A percentile compares a stretch with the other conserved stretches of the same genome.
phyloP scores from a whole-genome alignment of 345 rosid genomes.

The Odontarrhena argentea region DNA sequence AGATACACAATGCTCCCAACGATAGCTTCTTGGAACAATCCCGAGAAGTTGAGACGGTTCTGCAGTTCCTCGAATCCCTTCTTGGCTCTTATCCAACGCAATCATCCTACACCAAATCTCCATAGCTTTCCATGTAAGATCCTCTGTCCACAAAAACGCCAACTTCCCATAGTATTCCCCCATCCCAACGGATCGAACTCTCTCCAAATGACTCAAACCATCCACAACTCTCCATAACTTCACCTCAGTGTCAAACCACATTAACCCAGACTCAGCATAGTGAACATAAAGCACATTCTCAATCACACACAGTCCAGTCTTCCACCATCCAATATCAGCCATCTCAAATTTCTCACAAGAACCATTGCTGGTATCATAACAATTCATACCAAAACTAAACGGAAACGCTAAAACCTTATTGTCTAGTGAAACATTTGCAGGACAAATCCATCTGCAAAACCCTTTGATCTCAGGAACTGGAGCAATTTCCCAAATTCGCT shows the following conservation, averaged over 20 bases:
- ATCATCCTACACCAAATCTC: slow-evolving; percentile 24
- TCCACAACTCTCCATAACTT: background rate
- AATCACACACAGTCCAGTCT: background rate
- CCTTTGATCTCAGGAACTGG: too few relatives aligned
- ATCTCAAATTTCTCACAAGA: slow-evolving; percentile 1
- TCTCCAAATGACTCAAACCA: background rate
- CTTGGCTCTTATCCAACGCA: background rate
- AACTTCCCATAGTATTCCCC: slow-evolving; percentile 11
- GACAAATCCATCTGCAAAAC: too few relatives aligned
- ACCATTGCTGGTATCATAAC: slow-evolving; percentile 30
- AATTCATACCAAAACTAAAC: rapidly evolving
- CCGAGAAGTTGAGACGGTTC: background rate
- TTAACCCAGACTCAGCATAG: slow-evolving; percentile 12
- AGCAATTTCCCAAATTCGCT: background rate
- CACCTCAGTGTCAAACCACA: slow-evolving; percentile 23
- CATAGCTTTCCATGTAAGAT: background rate
- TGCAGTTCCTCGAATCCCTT: background rate
- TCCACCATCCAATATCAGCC: background rate
- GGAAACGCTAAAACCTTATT: background rate
- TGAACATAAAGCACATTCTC: too few relatives aligned
- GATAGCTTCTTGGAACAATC: too few relatives aligned
- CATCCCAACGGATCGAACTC: background rate
- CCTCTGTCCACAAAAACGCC: slow-evolving; percentile 1
- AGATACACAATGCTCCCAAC: too few relatives aligned
- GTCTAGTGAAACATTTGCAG: background rate